phyloP scores from a whole-genome alignment of 2,329 filamentous ascomycete genomes.

The Fusarium azukiicola region DNA sequence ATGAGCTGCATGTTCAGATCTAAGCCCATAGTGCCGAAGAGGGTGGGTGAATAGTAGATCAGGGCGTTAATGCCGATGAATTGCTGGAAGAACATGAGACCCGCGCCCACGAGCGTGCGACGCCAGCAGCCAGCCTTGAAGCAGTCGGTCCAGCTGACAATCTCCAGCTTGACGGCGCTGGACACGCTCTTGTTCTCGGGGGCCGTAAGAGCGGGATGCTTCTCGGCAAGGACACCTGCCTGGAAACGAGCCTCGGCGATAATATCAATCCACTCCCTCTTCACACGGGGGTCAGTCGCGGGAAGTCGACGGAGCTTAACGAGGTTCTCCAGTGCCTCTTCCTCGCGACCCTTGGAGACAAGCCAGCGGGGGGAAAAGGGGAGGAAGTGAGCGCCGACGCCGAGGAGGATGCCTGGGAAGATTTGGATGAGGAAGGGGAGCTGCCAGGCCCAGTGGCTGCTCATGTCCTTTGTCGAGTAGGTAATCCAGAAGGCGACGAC shows the following conservation, averaged over 20 bases:
- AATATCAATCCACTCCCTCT: conserved; percentile 42
- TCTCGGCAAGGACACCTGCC: conserved; percentile 2
- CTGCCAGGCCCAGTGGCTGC: conserved; percentile 22
- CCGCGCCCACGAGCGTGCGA: conserved; percentile 31
- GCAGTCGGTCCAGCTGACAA: conserved; percentile 24
- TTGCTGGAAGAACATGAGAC: conserved; percentile 34
- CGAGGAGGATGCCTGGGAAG: conserved; percentile 11
- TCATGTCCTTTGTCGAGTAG: conserved; percentile 49
- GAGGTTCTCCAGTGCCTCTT: conserved; percentile 25
- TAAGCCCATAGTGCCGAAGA: conserved; percentile 78
- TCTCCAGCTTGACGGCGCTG: conserved; percentile 17
- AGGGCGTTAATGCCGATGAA: conserved; percentile 36
- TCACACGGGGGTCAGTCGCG: conserved; percentile 42
- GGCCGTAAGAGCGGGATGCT: background rate
- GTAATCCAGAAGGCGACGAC: conserved; percentile 55
- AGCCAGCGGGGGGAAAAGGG: conserved; percentile 30
- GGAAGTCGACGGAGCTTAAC: conserved; percentile 45
- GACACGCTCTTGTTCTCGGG: background rate
- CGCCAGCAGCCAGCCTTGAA: conserved; percentile 22
- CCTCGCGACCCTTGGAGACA: conserved; percentile 19
- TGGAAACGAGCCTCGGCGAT: conserved; percentile 24
- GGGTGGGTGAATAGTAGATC: conserved; percentile 76
- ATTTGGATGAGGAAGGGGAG: conserved; percentile 35
- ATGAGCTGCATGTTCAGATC: conserved; percentile 56
- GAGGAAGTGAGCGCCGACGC: conserved; percentile 16